Evolutionary conservation across 225 moss, liverwort and hornwort species (phyloP), one percentile per base, ranked within the genome.

Genomic region (Takakia lepidozioides): DNA sequence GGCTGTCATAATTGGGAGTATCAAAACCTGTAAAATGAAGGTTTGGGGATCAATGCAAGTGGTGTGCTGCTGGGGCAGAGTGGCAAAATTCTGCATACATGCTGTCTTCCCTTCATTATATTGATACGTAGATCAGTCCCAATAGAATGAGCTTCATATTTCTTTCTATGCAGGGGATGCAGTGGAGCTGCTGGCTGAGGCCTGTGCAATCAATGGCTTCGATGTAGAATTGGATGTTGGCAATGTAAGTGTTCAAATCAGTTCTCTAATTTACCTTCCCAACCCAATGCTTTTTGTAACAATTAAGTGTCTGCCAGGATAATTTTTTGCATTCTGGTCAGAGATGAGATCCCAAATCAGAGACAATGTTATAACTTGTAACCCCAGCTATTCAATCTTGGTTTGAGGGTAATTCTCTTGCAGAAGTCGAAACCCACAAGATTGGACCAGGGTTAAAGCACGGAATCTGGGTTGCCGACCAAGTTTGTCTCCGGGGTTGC

Each of bases 181-280:
- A 24, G 73, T 49, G 39, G 76, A 77, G 63, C 48, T 82, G 51
- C 66, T 63, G 49, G 70, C 69, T 46, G 82, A 82, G 48, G 46
- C 70, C 17, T 73, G 73, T 56, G 77, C 82, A 30, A 73, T 82
- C 63, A 82, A 82, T 43, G 60, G 60, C 46, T 82, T 82, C 25
- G 82, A 82, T 58, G 73, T 82, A 35, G 77, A 82, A 48, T 58
- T 70, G 49, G 82, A 77, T 58, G 69, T 77, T 50, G 82, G 82
- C 18, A 53, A 63, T 55, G 77, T 82, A 20, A 64, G 77, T 64
- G 18, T 40, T 54, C 67, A 49, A 21, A 14, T n/a, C 37, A 51
- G 3, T 16, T 5, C 10, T 9, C 19, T 43, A 18, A 20, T 15
- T 13, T 14, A 47, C 23, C 23, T 23, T 25, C 8, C 25, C 26